Evolutionary conservation across 208 protist species (phyloP).

Genomic region (Leishmania arabica): DNA sequence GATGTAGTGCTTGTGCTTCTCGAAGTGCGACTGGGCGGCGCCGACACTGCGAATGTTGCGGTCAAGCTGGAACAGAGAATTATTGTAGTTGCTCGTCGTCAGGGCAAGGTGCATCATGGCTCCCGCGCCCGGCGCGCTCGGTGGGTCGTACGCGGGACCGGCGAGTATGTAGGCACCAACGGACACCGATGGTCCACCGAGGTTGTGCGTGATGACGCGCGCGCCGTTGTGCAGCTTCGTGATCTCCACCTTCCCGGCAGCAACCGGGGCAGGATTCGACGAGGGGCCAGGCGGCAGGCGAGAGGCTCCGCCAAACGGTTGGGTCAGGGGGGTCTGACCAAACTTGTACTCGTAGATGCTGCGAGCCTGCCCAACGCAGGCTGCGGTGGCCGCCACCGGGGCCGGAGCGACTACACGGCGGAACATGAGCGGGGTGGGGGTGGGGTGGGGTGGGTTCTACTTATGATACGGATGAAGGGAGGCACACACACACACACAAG

Average conservation of each 20-base stretch:
- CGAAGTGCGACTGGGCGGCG: constrained; percentile 71
- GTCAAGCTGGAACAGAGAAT: constrained; percentile 85
- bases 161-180: constrained; percentile 86
- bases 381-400: constrained; percentile 23
- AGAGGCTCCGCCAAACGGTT: constrained; percentile 30
- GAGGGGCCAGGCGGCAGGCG: constrained; percentile 19
- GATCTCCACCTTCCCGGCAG: constrained; percentile 52
- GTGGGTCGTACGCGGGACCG: constrained; percentile 82
- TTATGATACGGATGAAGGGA: neutral
- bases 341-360: constrained; percentile 83
- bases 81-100: constrained; percentile 85
- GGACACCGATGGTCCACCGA: constrained; percentile 66
- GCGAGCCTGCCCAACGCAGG: constrained; percentile 37
- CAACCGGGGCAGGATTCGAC: constrained; percentile 3
- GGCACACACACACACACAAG: neutral
- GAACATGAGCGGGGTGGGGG: constrained; percentile 35
- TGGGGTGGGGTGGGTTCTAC: neutral
- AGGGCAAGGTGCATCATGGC: constrained; percentile 81
- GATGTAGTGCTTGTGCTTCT: constrained; percentile 87
- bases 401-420: constrained; percentile 41
- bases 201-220: constrained; percentile 81
- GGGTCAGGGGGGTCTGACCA: constrained; percentile 59
- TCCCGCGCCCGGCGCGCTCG: constrained; percentile 61
- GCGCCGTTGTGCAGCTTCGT: constrained; percentile 82
- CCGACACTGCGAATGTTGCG: constrained; percentile 80